These are phyloP conservation scores for Digitaria exilis DNA, from an alignment of 202 grass and related monocot genomes.

Conservation along the genomic window DNA sequence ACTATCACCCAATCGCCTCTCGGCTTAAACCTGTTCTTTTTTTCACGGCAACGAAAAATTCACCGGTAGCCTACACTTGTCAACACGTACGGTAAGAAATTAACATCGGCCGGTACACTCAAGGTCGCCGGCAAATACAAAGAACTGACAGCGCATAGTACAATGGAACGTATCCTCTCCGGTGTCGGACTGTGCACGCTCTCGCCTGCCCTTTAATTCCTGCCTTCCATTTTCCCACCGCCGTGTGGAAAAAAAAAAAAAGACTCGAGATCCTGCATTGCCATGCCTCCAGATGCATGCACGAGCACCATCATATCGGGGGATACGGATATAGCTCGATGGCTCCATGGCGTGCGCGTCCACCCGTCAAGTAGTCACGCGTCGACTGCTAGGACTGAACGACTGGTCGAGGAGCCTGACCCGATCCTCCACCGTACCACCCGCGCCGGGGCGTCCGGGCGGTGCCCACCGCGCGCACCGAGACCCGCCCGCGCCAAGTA, in stretches of 20 bases:
- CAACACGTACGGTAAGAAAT: neutral
- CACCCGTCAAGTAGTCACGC: neutral
- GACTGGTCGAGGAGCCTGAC: neutral
- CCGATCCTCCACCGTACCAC: neutral
- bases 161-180: too few relatives aligned
- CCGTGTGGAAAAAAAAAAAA: too few relatives aligned
- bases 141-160: too few relatives aligned
- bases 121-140: neutral
- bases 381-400: neutral
- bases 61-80: neutral
- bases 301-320: neutral
- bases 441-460: neutral
- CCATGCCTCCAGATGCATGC: neutral
- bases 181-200: too few relatives aligned
- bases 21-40: neutral
- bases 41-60: neutral
- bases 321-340: too few relatives aligned
- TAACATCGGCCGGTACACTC: neutral
- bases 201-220: too few relatives aligned
- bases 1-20: neutral
- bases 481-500: neutral
- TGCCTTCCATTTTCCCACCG: neutral
- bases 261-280: neutral
- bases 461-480: constrained; percentile 19
- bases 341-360: neutral